Percentiles rank a stretch among this genome's conserved stretches.
Conservation (phyloP, 768 basidiomycete genomes). For the Phylloporus sp. region DNA sequence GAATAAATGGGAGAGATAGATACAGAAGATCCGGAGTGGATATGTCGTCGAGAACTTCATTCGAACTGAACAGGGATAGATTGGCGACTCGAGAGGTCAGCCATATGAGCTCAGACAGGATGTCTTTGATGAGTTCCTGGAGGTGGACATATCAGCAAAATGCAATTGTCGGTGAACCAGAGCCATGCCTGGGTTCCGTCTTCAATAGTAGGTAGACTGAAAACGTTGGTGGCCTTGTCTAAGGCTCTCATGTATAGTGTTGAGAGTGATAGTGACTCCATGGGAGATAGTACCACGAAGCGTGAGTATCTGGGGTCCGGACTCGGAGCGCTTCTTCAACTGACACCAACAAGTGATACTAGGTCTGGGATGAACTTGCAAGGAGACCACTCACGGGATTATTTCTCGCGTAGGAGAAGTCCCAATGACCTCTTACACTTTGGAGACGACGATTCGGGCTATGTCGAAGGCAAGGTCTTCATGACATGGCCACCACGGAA, state of each 20-base stretch:
- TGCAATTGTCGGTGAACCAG: background rate
- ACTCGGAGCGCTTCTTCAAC: background rate
- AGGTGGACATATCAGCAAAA: constrained; percentile 8
- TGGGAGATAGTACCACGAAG: constrained; percentile 6
- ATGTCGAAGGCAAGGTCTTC: constrained; percentile 38
- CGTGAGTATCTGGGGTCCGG: constrained; percentile 8
- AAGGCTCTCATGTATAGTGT: constrained; percentile 41
- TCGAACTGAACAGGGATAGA: constrained; percentile 76
- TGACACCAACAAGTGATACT: background rate
- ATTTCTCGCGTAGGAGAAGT: constrained; percentile 27
- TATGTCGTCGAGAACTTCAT: constrained; percentile 81
- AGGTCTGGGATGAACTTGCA: constrained; percentile 6
- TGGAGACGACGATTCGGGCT: constrained; percentile 34
- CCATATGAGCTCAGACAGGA: constrained; percentile 52
- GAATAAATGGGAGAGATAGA: constrained; percentile 65
- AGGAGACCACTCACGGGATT: background rate
- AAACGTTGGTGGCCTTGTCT: constrained; percentile 35
- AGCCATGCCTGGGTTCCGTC: constrained; percentile 44
- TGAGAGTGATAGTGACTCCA: constrained; percentile 30
- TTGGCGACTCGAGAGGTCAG: constrained; percentile 52
- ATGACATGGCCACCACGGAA: constrained; percentile 43
- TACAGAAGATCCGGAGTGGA: constrained; percentile 73
- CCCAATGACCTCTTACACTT: constrained; percentile 32
- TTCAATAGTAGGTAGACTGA: constrained; percentile 37
- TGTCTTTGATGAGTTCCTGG: constrained; percentile 57